Evolutionary conservation across 225 moss, liverwort and hornwort species (phyloP).

Genomic region (Rhytidiadelphus loreus): DNA sequence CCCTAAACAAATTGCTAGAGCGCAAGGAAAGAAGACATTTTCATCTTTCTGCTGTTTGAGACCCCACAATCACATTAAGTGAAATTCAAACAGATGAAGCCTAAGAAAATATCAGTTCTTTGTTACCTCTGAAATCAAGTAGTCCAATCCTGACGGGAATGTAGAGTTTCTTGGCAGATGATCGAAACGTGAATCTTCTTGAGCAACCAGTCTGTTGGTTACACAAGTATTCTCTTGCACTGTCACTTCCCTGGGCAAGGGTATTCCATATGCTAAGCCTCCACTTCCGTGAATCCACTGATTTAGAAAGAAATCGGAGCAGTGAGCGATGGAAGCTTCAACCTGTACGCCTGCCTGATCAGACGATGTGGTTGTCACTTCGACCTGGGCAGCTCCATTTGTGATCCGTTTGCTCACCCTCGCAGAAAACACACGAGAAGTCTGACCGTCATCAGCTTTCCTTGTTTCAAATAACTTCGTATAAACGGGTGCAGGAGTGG

Average conservation of each 20-base stretch:
- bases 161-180: background rate
- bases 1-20: background rate
- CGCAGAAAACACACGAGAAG: background rate
- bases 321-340: background rate
- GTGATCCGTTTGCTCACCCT: background rate
- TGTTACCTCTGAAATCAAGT: conserved; percentile 32
- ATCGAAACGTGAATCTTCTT: background rate
- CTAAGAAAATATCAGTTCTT: background rate
- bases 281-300: background rate
- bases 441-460: background rate
- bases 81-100: background rate
- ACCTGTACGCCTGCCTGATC: background rate
- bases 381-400: background rate
- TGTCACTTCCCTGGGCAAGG: background rate
- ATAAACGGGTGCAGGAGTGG: background rate
- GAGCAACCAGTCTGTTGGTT: background rate
- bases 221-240: background rate
- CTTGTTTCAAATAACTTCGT: background rate
- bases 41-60: background rate
- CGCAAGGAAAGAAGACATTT: background rate
- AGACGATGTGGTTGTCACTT: background rate
- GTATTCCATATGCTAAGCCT: background rate
- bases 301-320: background rate
- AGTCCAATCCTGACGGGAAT: conserved; percentile 2
- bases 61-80: background rate